phyloP scores from a whole-genome alignment of 164 flowering plant species.

The Warburgia ugandensis region DNA sequence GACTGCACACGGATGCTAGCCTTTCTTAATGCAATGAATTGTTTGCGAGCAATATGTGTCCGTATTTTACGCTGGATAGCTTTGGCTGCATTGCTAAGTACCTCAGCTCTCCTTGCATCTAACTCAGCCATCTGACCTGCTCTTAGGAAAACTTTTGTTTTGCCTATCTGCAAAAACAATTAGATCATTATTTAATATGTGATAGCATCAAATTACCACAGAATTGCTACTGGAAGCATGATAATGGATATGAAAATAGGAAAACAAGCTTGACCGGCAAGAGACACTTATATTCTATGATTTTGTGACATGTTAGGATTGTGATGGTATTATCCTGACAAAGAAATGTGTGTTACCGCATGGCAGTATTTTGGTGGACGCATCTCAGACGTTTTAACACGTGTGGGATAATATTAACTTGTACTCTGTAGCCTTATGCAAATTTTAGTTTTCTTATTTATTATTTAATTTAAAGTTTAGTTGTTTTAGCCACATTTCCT shows the following conservation, averaged over 20 bases:
- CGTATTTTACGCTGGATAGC: constrained; percentile 49
- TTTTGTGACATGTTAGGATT: too few relatives aligned
- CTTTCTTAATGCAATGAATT: constrained; percentile 39
- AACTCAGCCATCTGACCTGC: constrained; percentile 95
- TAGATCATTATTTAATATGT: background rate
- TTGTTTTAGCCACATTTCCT: too few relatives aligned
- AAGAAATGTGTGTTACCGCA: too few relatives aligned
- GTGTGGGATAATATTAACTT: too few relatives aligned
- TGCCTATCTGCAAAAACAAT: constrained; percentile 55
- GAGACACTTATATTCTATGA: background rate
- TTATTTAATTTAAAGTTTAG: too few relatives aligned
- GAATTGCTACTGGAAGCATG: too few relatives aligned
- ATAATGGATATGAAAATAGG: background rate
- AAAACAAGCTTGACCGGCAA: background rate
- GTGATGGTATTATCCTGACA: too few relatives aligned
- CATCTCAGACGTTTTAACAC: too few relatives aligned
- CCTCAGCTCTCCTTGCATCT: constrained; percentile 63
- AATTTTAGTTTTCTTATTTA: too few relatives aligned
- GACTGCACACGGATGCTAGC: constrained; percentile 56
- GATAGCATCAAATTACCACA: too few relatives aligned
- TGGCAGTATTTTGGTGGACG: too few relatives aligned
- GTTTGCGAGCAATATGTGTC: constrained; percentile 47
- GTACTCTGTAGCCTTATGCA: too few relatives aligned
- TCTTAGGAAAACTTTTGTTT: constrained; percentile 75
- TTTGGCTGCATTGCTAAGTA: constrained; percentile 51